These are phyloP conservation scores for Saprolegnia parasitica DNA, from an alignment of 352 stramenopile genomes.

Conservation along the genomic window DNA sequence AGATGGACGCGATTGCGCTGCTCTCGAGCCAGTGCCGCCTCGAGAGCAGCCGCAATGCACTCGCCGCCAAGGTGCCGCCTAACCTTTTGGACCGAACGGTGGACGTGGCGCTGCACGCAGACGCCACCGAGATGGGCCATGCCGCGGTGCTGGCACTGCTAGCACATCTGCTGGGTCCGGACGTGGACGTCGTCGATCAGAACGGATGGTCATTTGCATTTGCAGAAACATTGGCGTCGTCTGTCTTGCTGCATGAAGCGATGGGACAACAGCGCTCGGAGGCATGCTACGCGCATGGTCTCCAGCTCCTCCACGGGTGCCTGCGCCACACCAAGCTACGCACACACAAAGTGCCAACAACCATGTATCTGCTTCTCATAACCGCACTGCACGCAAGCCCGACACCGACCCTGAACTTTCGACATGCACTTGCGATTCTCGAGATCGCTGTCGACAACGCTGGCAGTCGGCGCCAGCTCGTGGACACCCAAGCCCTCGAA, in stretches of 20 bases:
- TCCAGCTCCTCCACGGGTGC: conserved; percentile 1
- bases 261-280: neutral
- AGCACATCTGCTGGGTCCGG: neutral
- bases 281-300: neutral
- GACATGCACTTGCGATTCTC: neutral
- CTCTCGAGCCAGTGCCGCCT: neutral
- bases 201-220: conserved; percentile 4
- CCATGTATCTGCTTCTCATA: neutral
- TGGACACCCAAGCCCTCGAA: neutral
- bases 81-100: conserved; percentile 1
- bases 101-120: neutral
- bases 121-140: neutral
- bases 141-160: neutral
- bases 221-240: neutral
- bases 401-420: neutral
- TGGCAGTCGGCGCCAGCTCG: neutral
- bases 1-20: neutral
- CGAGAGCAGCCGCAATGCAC: neutral
- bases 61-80: neutral
- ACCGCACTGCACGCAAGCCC: neutral
- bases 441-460: neutral
- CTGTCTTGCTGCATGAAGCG: neutral
- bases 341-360: neutral
- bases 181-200: conserved; percentile 21
- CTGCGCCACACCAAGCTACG: neutral